These are phyloP conservation scores for Boletus sp. DNA, from an alignment of 768 basidiomycete genomes.

Conservation along the genomic window DNA sequence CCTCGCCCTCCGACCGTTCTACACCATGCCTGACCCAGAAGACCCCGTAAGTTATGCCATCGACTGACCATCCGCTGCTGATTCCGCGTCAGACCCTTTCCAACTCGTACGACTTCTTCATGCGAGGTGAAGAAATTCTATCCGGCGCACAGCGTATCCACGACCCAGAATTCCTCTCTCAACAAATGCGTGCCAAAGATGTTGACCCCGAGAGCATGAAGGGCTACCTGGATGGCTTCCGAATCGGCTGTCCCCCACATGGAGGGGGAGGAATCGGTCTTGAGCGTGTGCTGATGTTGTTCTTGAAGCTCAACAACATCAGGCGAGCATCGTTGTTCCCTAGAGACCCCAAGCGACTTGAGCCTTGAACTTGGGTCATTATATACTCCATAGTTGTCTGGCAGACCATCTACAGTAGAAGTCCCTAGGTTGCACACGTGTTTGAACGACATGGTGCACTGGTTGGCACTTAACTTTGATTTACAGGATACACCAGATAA, in stretches of 20 bases:
- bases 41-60: constrained; percentile 62
- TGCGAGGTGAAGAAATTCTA: constrained; percentile 98
- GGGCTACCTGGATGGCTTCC: constrained; percentile 91
- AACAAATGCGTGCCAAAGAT: constrained; percentile 84
- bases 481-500: constrained; percentile 18
- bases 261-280: constrained; percentile 96
- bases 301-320: constrained; percentile 96
- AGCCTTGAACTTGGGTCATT: constrained; percentile 53
- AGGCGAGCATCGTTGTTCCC: constrained; percentile 93
- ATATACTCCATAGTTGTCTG: not conserved
- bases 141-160: constrained; percentile 98
- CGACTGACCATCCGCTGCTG: not conserved
- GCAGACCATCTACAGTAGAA: not conserved
- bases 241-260: constrained; percentile 92
- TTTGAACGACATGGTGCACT: constrained; percentile 5
- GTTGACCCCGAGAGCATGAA: constrained; percentile 93
- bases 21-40: constrained; percentile 96
- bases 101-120: constrained; percentile 99
- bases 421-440: not conserved
- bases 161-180: constrained; percentile 74
- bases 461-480: constrained; percentile 13
- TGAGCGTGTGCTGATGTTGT: constrained; percentile 96
- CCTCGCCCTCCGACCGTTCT: constrained; percentile 92
- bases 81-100: constrained; percentile 64
- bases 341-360: constrained; percentile 91